Conservation (phyloP, 1,284 basidiomycete genomes). For the Puccinia triticina region DNA sequence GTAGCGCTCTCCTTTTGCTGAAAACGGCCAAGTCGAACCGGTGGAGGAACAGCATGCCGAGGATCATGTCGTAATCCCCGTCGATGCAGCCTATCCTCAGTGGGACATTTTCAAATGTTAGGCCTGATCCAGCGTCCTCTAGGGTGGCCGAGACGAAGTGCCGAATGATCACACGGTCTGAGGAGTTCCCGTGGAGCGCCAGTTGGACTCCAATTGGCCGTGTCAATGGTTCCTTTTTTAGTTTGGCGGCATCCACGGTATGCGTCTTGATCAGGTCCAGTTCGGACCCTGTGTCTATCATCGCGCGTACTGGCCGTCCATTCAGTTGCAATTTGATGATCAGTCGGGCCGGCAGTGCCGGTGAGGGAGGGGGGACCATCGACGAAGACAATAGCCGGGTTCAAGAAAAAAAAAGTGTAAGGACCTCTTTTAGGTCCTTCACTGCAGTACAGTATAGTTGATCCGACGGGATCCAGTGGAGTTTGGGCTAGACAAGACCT, state of each 20-base stretch:
- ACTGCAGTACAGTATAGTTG: no score
- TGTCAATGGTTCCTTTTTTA: not conserved
- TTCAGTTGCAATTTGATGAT: no score
- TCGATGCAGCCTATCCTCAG: not conserved
- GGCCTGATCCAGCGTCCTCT: not conserved
- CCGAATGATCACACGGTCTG: not conserved
- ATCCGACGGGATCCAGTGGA: no score
- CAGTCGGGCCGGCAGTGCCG: no score
- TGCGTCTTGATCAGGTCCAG: not conserved
- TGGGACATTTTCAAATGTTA: not conserved
- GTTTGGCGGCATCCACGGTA: not conserved
- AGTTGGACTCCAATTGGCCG: not conserved
- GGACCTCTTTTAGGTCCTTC: no score
- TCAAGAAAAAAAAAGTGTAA: no score
- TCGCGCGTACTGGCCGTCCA: no score
- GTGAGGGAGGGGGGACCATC: no score
- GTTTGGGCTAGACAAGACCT: no score
- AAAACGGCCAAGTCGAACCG: not conserved
- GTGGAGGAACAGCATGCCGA: not conserved
- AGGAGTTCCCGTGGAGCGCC: not conserved
- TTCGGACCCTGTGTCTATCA: slow-evolving; percentile 1
- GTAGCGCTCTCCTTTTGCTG: no score
- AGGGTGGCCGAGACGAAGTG: not conserved
- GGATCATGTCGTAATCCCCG: slow-evolving; percentile 12
- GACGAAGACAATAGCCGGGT: no score